Evolutionary conservation across 106 monocot genomes (phyloP), one percentile per base, ranked within the genome.

Genomic region (Dioscorea dumetorum): DNA sequence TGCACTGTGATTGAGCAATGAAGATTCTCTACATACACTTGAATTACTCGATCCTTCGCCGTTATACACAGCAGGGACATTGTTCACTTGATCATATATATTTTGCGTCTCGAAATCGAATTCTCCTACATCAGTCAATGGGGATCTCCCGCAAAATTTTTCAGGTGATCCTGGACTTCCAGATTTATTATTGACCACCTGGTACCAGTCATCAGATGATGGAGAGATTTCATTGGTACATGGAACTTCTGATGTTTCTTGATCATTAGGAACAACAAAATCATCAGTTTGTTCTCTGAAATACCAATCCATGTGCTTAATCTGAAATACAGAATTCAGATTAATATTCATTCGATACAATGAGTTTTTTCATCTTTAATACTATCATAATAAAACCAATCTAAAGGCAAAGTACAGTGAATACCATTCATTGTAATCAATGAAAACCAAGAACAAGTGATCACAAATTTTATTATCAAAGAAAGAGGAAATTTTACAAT

Each of bases 291-390:
- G 17, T 24, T 28, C 56, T 28, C 41, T 56, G 13, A 68, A 56
- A 51, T 32, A 68, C 68, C 68, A 68, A 7, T 68, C 68, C 51
- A 68, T 68, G 51, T 68, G 53, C 41, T 68, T 20, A 20, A 68
- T 68, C 68, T 54, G 68, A 68, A 68, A 22, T 41, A 41, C 9
- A 5, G 5, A 41, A 6, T 6, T 41, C 6, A 2, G 41, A 41
- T 41, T 41, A 41, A 41, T 41, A 41, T 0, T 41, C 41, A 8
- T n/a, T n/a, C n/a, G n/a, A 41, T 41, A 41, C 9, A 41, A 41
- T 41, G 5, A 41, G 41, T 5, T 41, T 41, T 41, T 41, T 41
- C 41, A n/a, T n/a, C n/a, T n/a, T n/a, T n/a, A n/a, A n/a, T n/a
- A n/a, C n/a, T n/a, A n/a, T n/a, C n/a, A n/a, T n/a, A n/a, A n/a